Conservation (phyloP, 2,329 filamentous ascomycete genomes). For the Diaporthe velutina region DNA sequence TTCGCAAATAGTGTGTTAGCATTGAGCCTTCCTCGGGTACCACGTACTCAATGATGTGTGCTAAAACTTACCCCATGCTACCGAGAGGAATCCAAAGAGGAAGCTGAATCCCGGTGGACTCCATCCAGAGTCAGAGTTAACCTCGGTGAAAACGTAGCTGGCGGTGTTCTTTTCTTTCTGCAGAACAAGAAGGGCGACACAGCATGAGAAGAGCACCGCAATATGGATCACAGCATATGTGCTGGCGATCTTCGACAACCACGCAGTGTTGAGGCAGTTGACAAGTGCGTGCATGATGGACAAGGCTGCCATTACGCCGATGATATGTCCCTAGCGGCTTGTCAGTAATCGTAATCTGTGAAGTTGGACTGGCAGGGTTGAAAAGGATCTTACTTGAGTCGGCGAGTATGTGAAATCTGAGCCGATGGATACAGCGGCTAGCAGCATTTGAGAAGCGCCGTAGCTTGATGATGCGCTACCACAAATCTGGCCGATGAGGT, state of each 20-base stretch:
- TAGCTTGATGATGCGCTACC: conserved; percentile 68
- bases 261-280: conserved; percentile 66
- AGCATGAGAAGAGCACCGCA: conserved; percentile 60
- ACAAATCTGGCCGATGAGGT: conserved; percentile 62
- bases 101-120: conserved; percentile 64
- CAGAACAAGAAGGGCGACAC: conserved; percentile 62
- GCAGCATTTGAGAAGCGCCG: conserved; percentile 64
- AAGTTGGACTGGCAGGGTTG: not conserved
- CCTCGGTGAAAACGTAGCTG: conserved; percentile 65
- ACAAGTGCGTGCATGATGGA: conserved; percentile 62
- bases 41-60: fast-evolving
- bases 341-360: not conserved
- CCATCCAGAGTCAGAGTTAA: conserved; percentile 64
- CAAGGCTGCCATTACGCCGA: conserved; percentile 66
- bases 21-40: no score
- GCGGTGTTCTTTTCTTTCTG: conserved; percentile 63
- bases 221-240: conserved; percentile 68
- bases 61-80: conserved; percentile 61
- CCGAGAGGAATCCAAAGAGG: conserved; percentile 67
- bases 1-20: not conserved
- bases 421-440: conserved; percentile 64
- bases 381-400: conserved; percentile 43
- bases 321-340: conserved; percentile 51
- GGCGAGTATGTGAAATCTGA: conserved; percentile 59
- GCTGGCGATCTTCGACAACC: conserved; percentile 69